Conservation (phyloP, 202 grass and related monocot species). For the Cymbopogon flexuosus region DNA sequence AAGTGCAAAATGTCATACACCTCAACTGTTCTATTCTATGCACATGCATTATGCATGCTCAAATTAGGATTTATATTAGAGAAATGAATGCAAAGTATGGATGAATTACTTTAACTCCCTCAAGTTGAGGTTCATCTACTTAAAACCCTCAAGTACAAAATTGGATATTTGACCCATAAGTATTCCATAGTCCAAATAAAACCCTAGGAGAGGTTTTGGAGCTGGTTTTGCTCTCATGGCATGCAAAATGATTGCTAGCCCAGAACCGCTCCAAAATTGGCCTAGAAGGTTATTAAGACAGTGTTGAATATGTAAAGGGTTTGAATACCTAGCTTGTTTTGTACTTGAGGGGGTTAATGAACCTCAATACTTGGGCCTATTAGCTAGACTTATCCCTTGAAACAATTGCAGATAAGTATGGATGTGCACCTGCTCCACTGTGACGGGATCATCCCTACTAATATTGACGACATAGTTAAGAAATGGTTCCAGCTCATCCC, state of each 20-base stretch:
- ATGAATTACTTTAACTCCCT: neutral
- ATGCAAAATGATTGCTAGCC: neutral
- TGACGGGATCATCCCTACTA: slow-evolving; percentile 9
- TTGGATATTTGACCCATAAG: neutral
- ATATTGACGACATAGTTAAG: slow-evolving; percentile 26
- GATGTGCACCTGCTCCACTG: neutral
- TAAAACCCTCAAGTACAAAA: neutral
- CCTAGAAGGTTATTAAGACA: neutral
- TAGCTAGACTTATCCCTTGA: neutral
- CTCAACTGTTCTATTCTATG: no score
- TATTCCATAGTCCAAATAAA: neutral
- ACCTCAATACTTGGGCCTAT: neutral
- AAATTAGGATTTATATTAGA: no score
- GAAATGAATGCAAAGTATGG: no score
- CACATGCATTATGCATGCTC: no score
- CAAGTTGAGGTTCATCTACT: neutral
- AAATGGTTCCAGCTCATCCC: neutral
- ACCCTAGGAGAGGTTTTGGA: neutral
- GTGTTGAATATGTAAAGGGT: neutral
- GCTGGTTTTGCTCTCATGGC: neutral
- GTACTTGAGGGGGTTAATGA: neutral
- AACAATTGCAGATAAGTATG: neutral
- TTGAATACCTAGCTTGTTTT: neutral
- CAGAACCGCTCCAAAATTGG: neutral
- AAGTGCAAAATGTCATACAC: no score